These are phyloP conservation scores for Gynostemma pentaphyllum DNA, from an alignment of 306 rosid species.

Conservation along the genomic window DNA sequence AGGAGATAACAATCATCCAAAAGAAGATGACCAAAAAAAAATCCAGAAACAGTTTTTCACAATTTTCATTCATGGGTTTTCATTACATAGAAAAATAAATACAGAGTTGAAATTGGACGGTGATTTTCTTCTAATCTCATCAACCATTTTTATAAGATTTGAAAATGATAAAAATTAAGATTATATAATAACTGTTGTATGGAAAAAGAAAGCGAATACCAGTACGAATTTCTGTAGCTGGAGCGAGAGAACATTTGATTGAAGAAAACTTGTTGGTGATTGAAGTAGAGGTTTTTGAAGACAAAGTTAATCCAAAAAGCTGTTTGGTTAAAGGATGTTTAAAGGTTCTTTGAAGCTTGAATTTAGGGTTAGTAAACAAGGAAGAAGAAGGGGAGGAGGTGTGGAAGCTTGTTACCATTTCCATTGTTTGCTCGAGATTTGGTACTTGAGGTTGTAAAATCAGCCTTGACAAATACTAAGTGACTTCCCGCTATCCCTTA, in stretches of 20 bases:
- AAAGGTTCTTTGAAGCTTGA: constrained; percentile 14
- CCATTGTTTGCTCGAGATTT: constrained; percentile 44
- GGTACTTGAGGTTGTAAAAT: constrained; percentile 29
- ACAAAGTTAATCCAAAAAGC: constrained; percentile 27
- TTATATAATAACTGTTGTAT: not conserved
- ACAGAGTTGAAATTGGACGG: not conserved
- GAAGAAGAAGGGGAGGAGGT: constrained; percentile 25
- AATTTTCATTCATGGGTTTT: not conserved
- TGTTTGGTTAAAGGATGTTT: constrained; percentile 34
- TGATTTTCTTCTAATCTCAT: not conserved
- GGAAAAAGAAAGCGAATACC: constrained; percentile 21
- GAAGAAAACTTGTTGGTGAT: constrained; percentile 26
- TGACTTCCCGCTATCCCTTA: too few species aligned
- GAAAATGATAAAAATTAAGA: not conserved
- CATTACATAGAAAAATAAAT: not conserved
- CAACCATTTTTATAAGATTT: not conserved
- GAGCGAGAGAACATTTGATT: constrained; percentile 64
- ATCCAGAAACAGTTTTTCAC: not conserved
- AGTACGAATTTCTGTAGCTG: constrained; percentile 44
- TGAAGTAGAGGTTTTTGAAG: constrained; percentile 24
- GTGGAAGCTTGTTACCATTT: constrained; percentile 36
- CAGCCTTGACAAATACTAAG: too few species aligned
- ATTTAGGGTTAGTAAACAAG: constrained; percentile 11
- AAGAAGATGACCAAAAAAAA: too few species aligned
- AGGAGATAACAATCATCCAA: not conserved